Conservation (phyloP, 169 alveolate species). For the Nephromyces sp. region DNA sequence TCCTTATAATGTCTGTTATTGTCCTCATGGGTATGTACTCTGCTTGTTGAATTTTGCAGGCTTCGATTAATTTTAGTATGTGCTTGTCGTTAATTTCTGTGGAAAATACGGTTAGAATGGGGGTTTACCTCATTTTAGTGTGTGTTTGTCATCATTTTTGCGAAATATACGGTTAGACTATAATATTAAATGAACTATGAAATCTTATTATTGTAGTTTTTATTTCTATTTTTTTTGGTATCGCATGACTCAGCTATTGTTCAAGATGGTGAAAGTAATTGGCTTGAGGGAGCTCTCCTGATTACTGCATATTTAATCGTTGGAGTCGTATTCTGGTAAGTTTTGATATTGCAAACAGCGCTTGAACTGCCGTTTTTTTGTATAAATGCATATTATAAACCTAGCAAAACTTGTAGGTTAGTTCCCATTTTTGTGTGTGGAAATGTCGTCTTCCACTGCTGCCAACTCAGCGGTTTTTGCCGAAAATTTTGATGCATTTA, state of each 20-base stretch:
- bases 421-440: too few species aligned
- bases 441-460: too few species aligned
- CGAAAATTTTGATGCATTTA: too few species aligned
- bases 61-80: background rate
- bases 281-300: conserved; percentile 72
- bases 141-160: background rate
- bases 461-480: too few species aligned
- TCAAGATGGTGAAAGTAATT: conserved; percentile 70
- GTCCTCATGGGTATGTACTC: conserved; percentile 32
- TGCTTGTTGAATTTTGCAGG: too few species aligned
- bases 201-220: too few species aligned
- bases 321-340: conserved; percentile 63
- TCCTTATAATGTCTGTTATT: conserved; percentile 52
- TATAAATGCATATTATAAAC: too few species aligned
- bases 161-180: background rate
- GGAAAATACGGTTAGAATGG: background rate
- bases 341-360: too few species aligned
- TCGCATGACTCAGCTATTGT: conserved; percentile 56
- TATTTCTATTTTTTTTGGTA: background rate
- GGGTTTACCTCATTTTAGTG: background rate
- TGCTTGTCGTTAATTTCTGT: background rate
- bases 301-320: conserved; percentile 63
- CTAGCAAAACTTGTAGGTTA: too few species aligned
- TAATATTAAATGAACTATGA: too few species aligned
- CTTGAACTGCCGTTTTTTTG: too few species aligned